Evolutionary conservation across 2,329 filamentous ascomycete species (phyloP), one percentile per base, ranked within the genome.

Genomic region (Paecilomyces dactylethromorphus): DNA sequence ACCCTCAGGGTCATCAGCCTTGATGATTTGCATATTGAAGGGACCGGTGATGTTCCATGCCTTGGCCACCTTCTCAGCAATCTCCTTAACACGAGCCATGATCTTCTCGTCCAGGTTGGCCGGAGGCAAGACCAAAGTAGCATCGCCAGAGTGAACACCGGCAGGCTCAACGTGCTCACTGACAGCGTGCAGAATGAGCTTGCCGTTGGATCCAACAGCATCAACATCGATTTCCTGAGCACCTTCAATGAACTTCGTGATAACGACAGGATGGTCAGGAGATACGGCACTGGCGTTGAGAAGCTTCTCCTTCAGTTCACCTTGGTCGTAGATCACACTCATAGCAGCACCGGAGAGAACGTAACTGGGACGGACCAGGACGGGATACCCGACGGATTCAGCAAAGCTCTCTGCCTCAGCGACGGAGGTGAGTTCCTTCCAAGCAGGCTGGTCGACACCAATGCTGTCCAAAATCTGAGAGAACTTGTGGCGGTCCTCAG

Each of bases 21-120:
- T 96, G 84, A 99, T 97, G 78, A 99, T 96, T 74, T 99, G 94
- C 93, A 99, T 97, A 84, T 99, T 99, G 86, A 97, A 99, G 60
- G 94, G 94, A 58, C 94, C 94, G 21, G 92, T 97, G 75, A 97
- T 97, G 71, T 84, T 92, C 91, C 93, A 97, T 54, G 94, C 94
- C 78, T 94, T 90, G 65, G 94, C 94, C 56, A 99, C 92, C 84
- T 96, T 97, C 76, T 92, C 78, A 15, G 94, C 93, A 68, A 99
- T 97, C 67, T 91, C 91, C 86, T 97, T 97, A 71, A 96, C 85
- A 61, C 94, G 91, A 64, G 84, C 85, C 84, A 96, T 89, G 65
- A 88, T 89, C 59, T 77, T 78, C 66, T 88, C 81, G 64, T 96
- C 90, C 24, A 97, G 86, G 72, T 84, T 89, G 63, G 82, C 86